Base-by-base conservation (phyloP, 1,284 basidiomycete species). In the Vanrija sp. region DNA sequence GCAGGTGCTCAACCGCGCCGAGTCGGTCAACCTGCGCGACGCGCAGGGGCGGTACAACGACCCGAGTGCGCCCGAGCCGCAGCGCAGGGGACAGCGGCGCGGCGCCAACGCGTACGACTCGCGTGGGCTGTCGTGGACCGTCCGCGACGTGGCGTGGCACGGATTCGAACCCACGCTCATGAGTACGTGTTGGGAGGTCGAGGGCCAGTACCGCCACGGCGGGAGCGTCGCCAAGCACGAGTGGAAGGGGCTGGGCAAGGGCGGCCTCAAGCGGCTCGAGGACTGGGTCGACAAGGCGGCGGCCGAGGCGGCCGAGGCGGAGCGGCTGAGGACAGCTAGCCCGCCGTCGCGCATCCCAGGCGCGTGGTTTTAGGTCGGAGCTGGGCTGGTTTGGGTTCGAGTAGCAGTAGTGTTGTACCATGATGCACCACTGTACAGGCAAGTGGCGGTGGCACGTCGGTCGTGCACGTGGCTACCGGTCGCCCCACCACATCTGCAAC, bases 231-330 rank as follows among this genome's bases (percentile, higher is more conserved):
- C 91, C 5, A 82, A 88, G 60, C 93, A 97, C 67, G 89, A 96
- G 77, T 97, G 91, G 90, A 95, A 93, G 75, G 91, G 91, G 1
- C 78, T 91, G 48, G 83, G 83, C 2, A 94, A 91, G 74, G 82
- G 85, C 73, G 78, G 78, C 0, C 57, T 78, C 51, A 75, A 76
- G 4, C 78, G 77, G 5, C 69, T 95, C 46, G 87, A 91, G 69
- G 90, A 94, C 69, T 86, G 84, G 80, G 80, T 83, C 1, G 86
- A 86, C 73, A 87, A 83, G 65, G 67, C 72, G 52, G 63, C 60
- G 47, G 34, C 34, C 14, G 34, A 34, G 34, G 34, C 34, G 9
- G 34, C 34, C 5, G 34, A 34, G 34, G 5, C 34, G 10, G 34
- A 34, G 34, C 34, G 34, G 34, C 34, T 34, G 34, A 8, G 34